phyloP scores from a whole-genome alignment of 106 monocot genomes.

The Ottelia alismoides region DNA sequence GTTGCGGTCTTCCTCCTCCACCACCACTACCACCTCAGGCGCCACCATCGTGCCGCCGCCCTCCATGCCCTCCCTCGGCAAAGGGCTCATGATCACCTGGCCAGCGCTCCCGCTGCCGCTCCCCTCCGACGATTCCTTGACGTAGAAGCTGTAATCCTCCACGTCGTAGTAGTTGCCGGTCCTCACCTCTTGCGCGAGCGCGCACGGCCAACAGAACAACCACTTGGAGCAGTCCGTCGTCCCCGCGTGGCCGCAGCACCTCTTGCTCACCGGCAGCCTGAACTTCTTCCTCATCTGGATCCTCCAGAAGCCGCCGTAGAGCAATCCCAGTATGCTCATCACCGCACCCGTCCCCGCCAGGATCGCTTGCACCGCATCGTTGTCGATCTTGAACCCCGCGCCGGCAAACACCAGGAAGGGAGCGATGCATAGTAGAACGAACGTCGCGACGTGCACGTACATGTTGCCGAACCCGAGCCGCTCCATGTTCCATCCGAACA shows the following conservation, averaged over 20 bases:
- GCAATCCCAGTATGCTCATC: constrained; percentile 10
- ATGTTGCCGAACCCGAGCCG: constrained; percentile 20
- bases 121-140: too few relatives aligned
- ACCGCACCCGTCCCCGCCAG: background rate
- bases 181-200: constrained; percentile 12
- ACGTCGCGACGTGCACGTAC: constrained; percentile 20
- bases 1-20: too few relatives aligned
- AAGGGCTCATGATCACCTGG: too few relatives aligned
- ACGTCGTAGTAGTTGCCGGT: constrained; percentile 15
- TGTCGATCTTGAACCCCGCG: constrained; percentile 1
- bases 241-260: constrained; percentile 4
- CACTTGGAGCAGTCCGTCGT: constrained; percentile 4
- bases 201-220: constrained; percentile 15
- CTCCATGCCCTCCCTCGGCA: too few relatives aligned
- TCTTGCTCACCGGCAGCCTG: constrained; percentile 3
- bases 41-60: too few relatives aligned
- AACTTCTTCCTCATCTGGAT: constrained; percentile 15
- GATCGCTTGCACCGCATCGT: background rate
- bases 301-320: constrained; percentile 20
- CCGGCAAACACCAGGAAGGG: constrained; percentile 10
- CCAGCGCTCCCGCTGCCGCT: too few relatives aligned
- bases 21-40: too few relatives aligned
- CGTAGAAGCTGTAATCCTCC: too few relatives aligned
- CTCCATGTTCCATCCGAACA: constrained; percentile 23
- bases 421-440: constrained; percentile 10